Conservation (phyloP, 345 rosid species). For the Psidium guajava region DNA sequence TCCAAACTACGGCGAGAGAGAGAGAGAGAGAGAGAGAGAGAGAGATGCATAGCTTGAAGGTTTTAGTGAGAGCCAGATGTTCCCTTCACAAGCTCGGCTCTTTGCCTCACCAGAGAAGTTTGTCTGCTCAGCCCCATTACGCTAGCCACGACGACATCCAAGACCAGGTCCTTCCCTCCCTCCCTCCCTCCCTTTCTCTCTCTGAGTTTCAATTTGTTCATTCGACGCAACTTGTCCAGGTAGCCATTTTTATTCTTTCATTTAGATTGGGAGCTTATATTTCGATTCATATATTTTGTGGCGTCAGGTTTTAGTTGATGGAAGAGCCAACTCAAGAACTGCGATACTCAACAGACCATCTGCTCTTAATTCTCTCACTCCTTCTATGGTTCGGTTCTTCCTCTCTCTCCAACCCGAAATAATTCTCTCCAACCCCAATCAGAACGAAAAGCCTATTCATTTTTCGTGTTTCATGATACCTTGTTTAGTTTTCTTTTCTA, state of each 20-base stretch:
- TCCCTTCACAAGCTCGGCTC: conserved; percentile 26
- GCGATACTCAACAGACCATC: conserved; percentile 67
- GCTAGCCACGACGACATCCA: conserved; percentile 28
- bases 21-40: neutral
- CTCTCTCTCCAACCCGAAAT: neutral
- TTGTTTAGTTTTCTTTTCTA: neutral
- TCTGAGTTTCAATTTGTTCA: neutral
- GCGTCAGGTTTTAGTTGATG: conserved; percentile 69
- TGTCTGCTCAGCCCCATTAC: conserved; percentile 62
- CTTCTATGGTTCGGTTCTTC: conserved; percentile 41
- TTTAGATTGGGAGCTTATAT: neutral
- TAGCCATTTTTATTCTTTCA: neutral
- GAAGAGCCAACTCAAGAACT: conserved; percentile 84
- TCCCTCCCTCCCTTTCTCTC: neutral
- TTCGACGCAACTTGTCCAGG: neutral
- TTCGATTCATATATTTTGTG: neutral
- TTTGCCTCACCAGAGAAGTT: conserved; percentile 20
- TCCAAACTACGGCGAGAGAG: neutral
- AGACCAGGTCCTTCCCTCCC: conserved; percentile 40
- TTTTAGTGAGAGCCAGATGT: conserved; percentile 20
- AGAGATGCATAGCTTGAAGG: conserved; percentile 13
- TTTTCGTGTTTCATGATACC: neutral
- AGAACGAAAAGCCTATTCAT: neutral
- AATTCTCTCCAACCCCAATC: neutral
- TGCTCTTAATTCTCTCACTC: conserved; percentile 67